phyloP scores from a whole-genome alignment of 805 yeast species.

The Yamadazyma nakazawae region DNA sequence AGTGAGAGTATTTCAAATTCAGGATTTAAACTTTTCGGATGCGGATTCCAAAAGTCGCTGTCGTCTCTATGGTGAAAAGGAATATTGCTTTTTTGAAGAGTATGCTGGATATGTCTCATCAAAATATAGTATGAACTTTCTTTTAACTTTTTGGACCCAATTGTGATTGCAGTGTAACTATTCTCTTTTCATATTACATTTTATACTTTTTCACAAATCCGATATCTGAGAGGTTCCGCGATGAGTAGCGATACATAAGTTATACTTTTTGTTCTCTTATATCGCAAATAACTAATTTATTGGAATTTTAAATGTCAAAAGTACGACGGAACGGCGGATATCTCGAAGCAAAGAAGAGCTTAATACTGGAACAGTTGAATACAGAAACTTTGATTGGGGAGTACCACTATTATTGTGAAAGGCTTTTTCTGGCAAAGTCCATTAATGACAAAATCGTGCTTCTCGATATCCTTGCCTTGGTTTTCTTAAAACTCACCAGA shows the following conservation, averaged over 20 bases:
- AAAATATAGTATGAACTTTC: too few species aligned
- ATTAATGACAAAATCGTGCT: not conserved
- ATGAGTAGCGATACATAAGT: conserved; percentile 1
- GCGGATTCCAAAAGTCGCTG: not conserved
- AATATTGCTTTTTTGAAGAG: too few species aligned
- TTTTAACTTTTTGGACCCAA: too few species aligned
- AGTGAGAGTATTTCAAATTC: not conserved
- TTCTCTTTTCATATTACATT: too few species aligned
- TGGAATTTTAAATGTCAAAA: not conserved
- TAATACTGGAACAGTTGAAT: not conserved
- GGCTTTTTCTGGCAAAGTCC: not conserved
- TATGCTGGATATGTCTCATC: too few species aligned
- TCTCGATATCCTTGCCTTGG: conserved; percentile 5
- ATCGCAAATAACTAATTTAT: not conserved
- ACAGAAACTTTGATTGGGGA: not conserved
- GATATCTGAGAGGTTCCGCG: not conserved
- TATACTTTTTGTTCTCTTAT: not conserved
- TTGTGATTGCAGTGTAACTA: too few species aligned
- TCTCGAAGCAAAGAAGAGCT: not conserved
- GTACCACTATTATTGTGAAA: not conserved
- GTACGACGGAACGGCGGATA: conserved; percentile 1
- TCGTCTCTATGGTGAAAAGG: too few species aligned
- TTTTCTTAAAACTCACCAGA: conserved; percentile 7
- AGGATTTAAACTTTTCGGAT: not conserved
- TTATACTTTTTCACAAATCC: too few species aligned